These are phyloP conservation scores for Chionographis japonica DNA, from an alignment of 106 monocot genomes.

Conservation along the genomic window DNA sequence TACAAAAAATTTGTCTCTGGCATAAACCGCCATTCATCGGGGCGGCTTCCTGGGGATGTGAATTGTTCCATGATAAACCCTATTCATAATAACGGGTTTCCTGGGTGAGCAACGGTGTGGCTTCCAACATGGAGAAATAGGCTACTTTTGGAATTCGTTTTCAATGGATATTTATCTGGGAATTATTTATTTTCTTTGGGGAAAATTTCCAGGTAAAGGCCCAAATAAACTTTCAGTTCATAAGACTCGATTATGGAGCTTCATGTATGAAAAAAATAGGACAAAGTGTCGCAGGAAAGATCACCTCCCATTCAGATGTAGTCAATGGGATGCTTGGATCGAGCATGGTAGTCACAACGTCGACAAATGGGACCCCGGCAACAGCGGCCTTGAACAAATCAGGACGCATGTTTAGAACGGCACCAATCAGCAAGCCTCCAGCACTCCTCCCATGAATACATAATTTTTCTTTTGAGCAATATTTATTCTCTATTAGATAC, in stretches of 20 bases:
- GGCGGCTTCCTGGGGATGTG: no score
- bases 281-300: conserved; percentile 1
- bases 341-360: conserved; percentile 93
- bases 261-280: neutral
- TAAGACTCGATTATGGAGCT: neutral
- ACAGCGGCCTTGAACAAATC: conserved; percentile 92
- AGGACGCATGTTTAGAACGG: conserved; percentile 94
- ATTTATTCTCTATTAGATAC: conserved; percentile 78
- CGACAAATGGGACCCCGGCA: conserved; percentile 95
- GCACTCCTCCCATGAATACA: conserved; percentile 96
- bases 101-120: no score
- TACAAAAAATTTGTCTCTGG: no score
- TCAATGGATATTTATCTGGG: no score
- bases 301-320: conserved; percentile 94
- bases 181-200: no score
- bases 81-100: no score
- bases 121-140: no score
- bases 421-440: conserved; percentile 90
- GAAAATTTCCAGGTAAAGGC: no score
- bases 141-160: no score
- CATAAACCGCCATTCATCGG: no score
- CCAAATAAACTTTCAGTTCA: no score
- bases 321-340: conserved; percentile 97
- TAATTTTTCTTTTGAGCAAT: conserved; percentile 77
- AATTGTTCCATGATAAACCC: no score